Evolutionary conservation across 495 filamentous ascomycete genomes (phyloP), one percentile per base, ranked within the genome.

Genomic region (Astrothelium macrocarpum): DNA sequence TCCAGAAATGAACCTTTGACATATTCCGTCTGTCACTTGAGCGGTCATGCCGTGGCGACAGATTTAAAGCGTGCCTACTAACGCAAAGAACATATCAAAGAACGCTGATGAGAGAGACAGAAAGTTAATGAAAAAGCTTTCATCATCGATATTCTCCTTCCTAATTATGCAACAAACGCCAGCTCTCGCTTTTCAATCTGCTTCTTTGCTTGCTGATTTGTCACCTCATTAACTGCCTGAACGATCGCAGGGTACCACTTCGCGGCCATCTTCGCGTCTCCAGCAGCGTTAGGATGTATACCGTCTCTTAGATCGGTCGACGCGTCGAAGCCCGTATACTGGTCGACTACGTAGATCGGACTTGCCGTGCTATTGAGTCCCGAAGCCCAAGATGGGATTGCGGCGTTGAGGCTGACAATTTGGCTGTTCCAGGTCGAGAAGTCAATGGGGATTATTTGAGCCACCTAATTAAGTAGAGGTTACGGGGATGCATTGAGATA

Each of bases 311-410:
- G 63, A 66, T 80, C 79, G 26, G 64, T 67, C 9, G 62, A 61
- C 12, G 64, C 68, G 59, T 65, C 71, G 67, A 78, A 80, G 23
- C 78, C 78, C 3, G 78, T 78, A 64, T 74, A 80, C 61, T 79
- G 76, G 63, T 82, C 79, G 3, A 81, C 80, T 1, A 81, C 75
- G 73, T 73, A 78, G 66, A 82, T 80, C 18, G 80, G 80, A 9
- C 78, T 80, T 28, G 70, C 72, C 29, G 78, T 80, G 20, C 66
- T 76, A 73, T 78, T 81, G 63, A 76, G 70, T 4, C 70, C 69
- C 29, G 69, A 60, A 1, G 78, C 80, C 78, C 77, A 81, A 1
- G 75, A 59, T 23, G 71, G 66, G 70, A 82, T 82, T 32, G 78
- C 79, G 31, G 65, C 70, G 69, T 82, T 81, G 62, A 81, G 73